phyloP scores from a whole-genome alignment of 495 filamentous ascomycete species.

The Aspergillus saccharolyticus region DNA sequence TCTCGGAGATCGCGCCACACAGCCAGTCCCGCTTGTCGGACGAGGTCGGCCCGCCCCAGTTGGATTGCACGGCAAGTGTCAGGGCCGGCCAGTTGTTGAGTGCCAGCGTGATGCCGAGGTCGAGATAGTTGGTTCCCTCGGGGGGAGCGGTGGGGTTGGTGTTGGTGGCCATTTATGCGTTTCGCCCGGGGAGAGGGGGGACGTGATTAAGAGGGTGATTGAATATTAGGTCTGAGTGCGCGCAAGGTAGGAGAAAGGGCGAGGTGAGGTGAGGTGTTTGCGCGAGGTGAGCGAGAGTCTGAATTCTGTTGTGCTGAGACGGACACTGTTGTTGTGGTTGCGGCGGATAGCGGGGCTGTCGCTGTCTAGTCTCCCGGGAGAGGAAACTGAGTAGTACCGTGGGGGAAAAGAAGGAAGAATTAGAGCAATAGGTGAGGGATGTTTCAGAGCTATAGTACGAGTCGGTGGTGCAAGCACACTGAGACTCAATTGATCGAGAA shows the following conservation, averaged over 20 bases:
- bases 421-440: too few relatives aligned
- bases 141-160: slow-evolving; percentile 15
- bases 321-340: background rate
- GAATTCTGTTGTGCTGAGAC: background rate
- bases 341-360: too few relatives aligned
- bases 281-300: background rate
- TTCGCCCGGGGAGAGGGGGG: slow-evolving; percentile 23
- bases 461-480: too few relatives aligned
- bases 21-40: slow-evolving; percentile 94
- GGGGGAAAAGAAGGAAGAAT: too few relatives aligned
- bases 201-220: background rate
- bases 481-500: too few relatives aligned
- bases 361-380: too few relatives aligned
- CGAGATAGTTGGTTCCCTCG: slow-evolving; percentile 51
- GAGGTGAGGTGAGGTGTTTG: background rate
- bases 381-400: too few relatives aligned
- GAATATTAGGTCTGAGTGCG: background rate
- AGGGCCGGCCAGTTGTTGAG: slow-evolving; percentile 83
- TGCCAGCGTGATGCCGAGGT: slow-evolving; percentile 72
- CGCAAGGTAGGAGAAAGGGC: background rate
- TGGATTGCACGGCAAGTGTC: slow-evolving; percentile 75
- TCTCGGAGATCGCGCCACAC: slow-evolving; percentile 79
- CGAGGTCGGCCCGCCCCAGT: slow-evolving; percentile 84
- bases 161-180: background rate
- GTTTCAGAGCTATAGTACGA: too few relatives aligned